Evolutionary conservation across 164 flowering plant species (phyloP), one percentile per base, ranked within the genome.

Genomic region (Liquidambar formosana): DNA sequence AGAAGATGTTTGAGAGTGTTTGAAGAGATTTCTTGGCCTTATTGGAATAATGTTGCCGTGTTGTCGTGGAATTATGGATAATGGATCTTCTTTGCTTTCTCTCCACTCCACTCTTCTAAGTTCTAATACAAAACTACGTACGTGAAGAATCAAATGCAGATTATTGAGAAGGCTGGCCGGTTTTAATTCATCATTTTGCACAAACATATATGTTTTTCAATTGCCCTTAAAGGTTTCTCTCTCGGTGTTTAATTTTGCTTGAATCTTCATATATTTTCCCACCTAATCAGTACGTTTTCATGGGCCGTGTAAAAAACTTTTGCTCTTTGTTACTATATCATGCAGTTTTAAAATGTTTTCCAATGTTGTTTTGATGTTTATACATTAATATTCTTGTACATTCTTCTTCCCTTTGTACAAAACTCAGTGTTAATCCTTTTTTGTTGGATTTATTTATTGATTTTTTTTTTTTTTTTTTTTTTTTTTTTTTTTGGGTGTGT

Each of bases 51-150:
- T 19, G 25, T 65, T 74, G 70, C 59, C 72, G 33, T 71, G 25
- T 54, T 26, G 25, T 58, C 33, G 19, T 27, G 12, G 57, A 61
- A 61, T 58, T 68, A 47, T 33, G 53, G 49, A 61, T 58, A 65
- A 47, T 33, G 53, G 49, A 77, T 76, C 59, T 70, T 18, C 72
- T 46, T 67, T 73, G 43, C 79, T 76, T 74, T 41, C 68, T 11
- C 66, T 68, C 65, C 58, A 74, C 80, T 76, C 73, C 62, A 66
- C 59, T 63, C 26, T 56, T 51, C 19, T 4, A 13, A 33, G 22
- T 56, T 51, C 19, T 4, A 13, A 33, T 61, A 18, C 12, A 33
- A 59, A 10, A 26, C n/a, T 70, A 33, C 41, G n/a, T 43, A 54
- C 51, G 51, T 66, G 69, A 66, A 33, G 61, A 8, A 53, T 43